Conservation (phyloP, 176 grass and related monocot species). For the Triticum dicoccoides region DNA sequence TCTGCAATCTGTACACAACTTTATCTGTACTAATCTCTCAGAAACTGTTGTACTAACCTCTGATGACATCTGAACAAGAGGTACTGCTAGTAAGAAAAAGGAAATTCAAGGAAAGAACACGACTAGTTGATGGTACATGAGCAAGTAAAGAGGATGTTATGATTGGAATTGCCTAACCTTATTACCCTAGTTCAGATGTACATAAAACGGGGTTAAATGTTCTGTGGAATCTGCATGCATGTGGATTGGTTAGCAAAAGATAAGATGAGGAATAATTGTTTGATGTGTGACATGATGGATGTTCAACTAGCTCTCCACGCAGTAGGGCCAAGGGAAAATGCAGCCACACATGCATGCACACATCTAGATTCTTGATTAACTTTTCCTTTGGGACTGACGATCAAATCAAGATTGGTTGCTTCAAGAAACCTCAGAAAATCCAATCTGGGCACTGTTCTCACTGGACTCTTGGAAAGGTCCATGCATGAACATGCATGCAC, state of each 20-base stretch:
- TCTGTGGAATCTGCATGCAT: slow-evolving; percentile 14
- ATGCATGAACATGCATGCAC: slow-evolving; percentile 25
- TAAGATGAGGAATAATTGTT: slow-evolving; percentile 6
- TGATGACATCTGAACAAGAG: not conserved
- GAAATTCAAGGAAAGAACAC: not conserved
- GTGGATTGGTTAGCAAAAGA: slow-evolving; percentile 11
- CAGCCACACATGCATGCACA: slow-evolving; percentile 29
- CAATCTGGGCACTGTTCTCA: slow-evolving; percentile 31
- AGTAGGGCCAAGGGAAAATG: slow-evolving; percentile 12
- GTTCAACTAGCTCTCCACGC: not conserved
- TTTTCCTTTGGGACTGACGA: not conserved
- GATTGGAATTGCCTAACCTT: not conserved
- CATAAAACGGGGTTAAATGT: not conserved
- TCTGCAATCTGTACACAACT: not conserved
- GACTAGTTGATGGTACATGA: not conserved
- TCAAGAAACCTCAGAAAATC: slow-evolving; percentile 10
- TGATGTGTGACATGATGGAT: slow-evolving; percentile 12
- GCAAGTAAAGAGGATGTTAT: not conserved
- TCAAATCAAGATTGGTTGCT: slow-evolving; percentile 12
- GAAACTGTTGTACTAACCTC: not conserved
- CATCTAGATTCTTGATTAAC: slow-evolving; percentile 17
- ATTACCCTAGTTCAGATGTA: not conserved
- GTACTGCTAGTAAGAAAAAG: not conserved
- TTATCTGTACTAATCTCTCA: not conserved
- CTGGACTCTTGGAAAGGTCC: slow-evolving; percentile 10